These are phyloP conservation scores for Xerocomus minutiporus DNA, from an alignment of 1,284 basidiomycete genomes.

Conservation along the genomic window DNA sequence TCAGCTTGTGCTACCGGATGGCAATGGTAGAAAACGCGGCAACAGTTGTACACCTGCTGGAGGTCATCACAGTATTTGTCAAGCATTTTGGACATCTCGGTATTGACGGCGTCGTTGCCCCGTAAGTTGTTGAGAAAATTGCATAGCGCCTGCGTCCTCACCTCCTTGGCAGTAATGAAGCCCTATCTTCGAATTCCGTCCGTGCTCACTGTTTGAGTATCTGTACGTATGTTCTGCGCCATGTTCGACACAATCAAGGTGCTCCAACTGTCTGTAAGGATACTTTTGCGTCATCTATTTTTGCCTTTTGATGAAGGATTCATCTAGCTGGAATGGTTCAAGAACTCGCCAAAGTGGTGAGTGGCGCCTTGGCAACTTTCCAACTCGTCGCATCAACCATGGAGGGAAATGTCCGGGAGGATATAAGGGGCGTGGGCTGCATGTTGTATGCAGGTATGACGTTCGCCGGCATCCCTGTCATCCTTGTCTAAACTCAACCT, in stretches of 20 bases:
- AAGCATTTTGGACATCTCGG: slow-evolving; percentile 46
- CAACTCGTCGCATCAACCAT: slow-evolving; percentile 59
- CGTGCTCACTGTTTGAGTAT: slow-evolving; percentile 75
- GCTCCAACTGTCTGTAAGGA: slow-evolving; percentile 55
- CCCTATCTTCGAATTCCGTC: slow-evolving; percentile 45
- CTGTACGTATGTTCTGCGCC: slow-evolving; percentile 75
- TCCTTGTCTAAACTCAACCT: not conserved
- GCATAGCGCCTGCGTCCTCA: not conserved
- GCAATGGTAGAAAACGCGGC: slow-evolving; percentile 79
- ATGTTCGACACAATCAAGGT: slow-evolving; percentile 58
- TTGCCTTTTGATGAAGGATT: not conserved
- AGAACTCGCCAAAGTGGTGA: slow-evolving; percentile 58
- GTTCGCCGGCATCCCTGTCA: not conserved
- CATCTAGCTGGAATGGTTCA: slow-evolving; percentile 34
- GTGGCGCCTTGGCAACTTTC: slow-evolving; percentile 64
- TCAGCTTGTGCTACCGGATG: slow-evolving; percentile 84
- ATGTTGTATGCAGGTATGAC: slow-evolving; percentile 72
- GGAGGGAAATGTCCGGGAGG: slow-evolving; percentile 55
- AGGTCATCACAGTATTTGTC: slow-evolving; percentile 66
- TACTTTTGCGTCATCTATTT: not conserved
- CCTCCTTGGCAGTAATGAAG: slow-evolving; percentile 32
- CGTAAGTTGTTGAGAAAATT: slow-evolving; percentile 14
- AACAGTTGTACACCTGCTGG: slow-evolving; percentile 74
- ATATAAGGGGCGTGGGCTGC: slow-evolving; percentile 77
- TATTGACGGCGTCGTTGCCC: slow-evolving; percentile 17